Conservation (phyloP, 805 yeast species). For the Blastobotrys attinorum region DNA sequence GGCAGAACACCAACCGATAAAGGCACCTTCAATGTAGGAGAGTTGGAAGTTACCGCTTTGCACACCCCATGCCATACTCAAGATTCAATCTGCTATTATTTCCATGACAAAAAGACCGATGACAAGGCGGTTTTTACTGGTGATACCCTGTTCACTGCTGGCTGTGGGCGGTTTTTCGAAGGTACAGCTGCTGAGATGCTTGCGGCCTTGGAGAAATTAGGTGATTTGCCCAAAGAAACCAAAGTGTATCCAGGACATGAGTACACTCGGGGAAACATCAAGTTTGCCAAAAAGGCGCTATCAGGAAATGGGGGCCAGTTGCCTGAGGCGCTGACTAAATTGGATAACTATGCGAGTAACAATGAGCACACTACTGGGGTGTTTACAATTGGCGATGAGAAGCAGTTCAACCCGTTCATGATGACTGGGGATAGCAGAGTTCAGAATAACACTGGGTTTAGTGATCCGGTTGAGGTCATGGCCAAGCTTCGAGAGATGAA, state of each 20-base stretch:
- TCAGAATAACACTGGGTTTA: constrained; percentile 47
- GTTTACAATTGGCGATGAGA: constrained; percentile 80
- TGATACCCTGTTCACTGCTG: constrained; percentile 87
- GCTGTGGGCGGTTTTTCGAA: constrained; percentile 96
- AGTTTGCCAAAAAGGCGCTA: constrained; percentile 63
- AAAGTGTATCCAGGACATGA: constrained; percentile 92
- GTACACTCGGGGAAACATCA: constrained; percentile 76
- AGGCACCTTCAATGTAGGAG: constrained; percentile 57
- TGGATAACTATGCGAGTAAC: constrained; percentile 42
- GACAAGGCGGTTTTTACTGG: constrained; percentile 86
- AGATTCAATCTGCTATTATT: constrained; percentile 87
- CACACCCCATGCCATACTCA: constrained; percentile 98
- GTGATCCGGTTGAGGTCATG: constrained; percentile 54
- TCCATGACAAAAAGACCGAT: constrained; percentile 51
- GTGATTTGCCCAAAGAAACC: constrained; percentile 57
- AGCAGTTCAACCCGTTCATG: constrained; percentile 83
- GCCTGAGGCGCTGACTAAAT: constrained; percentile 43
- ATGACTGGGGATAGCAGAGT: constrained; percentile 60
- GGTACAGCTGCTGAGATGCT: constrained; percentile 82
- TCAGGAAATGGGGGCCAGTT: too few species aligned
- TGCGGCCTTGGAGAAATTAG: constrained; percentile 53
- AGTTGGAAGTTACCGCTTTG: constrained; percentile 62
- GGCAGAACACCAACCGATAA: constrained; percentile 60
- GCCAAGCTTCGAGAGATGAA: constrained; percentile 66
- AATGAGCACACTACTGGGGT: constrained; percentile 77